Evolutionary conservation across 2,329 filamentous ascomycete genomes (phyloP).

Genomic region (Fusarium humuli): DNA sequence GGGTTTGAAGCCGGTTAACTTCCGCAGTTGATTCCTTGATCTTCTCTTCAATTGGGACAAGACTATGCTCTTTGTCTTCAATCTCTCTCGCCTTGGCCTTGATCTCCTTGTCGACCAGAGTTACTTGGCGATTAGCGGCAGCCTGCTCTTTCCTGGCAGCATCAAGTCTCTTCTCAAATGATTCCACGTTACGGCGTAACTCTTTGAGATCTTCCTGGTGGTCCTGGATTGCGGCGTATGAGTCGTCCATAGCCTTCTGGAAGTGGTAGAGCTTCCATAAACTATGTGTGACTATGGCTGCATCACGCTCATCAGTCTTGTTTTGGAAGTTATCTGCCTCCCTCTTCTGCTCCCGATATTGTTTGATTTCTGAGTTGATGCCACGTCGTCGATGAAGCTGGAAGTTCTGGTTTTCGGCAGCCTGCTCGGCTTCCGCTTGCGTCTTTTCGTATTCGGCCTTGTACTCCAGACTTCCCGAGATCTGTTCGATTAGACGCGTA

Average conservation of each 20-base stretch:
- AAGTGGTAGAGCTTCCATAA: slow-evolving; percentile 98
- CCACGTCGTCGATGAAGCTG: slow-evolving; percentile 90
- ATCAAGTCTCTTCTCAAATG: slow-evolving; percentile 83
- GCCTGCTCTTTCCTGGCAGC: slow-evolving; percentile 86
- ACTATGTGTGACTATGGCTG: slow-evolving; percentile 91
- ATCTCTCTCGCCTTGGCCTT: slow-evolving; percentile 87
- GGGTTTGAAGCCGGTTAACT: slow-evolving; percentile 73
- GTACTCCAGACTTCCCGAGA: slow-evolving; percentile 94
- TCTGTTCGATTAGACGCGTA: slow-evolving; percentile 94
- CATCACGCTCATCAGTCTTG: slow-evolving; percentile 90
- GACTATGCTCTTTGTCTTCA: slow-evolving; percentile 84
- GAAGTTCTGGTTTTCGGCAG: slow-evolving; percentile 87
- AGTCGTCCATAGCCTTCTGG: slow-evolving; percentile 92
- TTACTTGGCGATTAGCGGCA: slow-evolving; percentile 78
- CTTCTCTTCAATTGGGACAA: slow-evolving; percentile 94
- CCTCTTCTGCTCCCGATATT: slow-evolving; percentile 95
- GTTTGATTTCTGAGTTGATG: slow-evolving; percentile 97
- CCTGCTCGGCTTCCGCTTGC: slow-evolving; percentile 87
- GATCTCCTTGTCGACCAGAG: slow-evolving; percentile 86
- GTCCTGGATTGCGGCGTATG: slow-evolving; percentile 87
- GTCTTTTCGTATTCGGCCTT: slow-evolving; percentile 93
- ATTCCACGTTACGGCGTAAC: slow-evolving; percentile 86
- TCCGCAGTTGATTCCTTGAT: slow-evolving; percentile 81
- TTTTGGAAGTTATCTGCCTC: slow-evolving; percentile 94
- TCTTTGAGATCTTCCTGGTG: slow-evolving; percentile 97